Conservation (phyloP, 2,329 filamentous ascomycete genomes). For the Leptographium wingfieldii region DNA sequence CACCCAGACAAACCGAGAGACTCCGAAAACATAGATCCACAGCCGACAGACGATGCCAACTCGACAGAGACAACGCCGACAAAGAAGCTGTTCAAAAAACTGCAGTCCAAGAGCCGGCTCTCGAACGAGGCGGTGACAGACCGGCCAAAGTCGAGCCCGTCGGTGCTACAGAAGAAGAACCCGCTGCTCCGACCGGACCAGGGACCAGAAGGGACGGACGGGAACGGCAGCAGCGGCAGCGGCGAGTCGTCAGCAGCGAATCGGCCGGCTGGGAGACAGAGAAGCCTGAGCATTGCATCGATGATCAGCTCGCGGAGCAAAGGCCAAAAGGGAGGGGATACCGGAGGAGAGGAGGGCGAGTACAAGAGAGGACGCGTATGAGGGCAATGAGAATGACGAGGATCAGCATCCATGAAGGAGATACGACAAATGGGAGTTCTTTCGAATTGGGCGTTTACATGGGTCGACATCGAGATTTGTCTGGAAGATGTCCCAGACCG, state of each 20-base stretch:
- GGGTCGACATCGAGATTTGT: no score
- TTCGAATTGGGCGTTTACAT: no score
- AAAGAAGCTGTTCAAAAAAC: conserved; percentile 25
- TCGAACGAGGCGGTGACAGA: conserved; percentile 19
- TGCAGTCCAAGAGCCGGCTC: conserved; percentile 26
- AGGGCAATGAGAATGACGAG: background rate
- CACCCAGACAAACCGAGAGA: background rate
- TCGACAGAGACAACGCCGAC: background rate
- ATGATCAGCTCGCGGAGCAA: conserved; percentile 5
- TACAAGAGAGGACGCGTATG: background rate
- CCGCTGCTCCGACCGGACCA: background rate
- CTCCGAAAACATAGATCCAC: background rate
- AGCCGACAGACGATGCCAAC: no score
- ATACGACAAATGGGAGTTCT: no score
- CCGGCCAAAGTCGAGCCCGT: background rate
- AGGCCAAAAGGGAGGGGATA: background rate
- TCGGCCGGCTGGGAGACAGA: background rate
- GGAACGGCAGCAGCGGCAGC: background rate
- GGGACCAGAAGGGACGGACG: background rate
- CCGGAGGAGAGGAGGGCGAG: no score
- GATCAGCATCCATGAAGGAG: no score
- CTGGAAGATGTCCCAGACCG: no score
- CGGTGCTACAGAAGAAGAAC: conserved; percentile 9
- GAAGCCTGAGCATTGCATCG: conserved; percentile 7
- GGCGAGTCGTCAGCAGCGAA: no score